Conservation (phyloP, 192 early-diverging fungal species). For the Entomortierella beljakovae region DNA sequence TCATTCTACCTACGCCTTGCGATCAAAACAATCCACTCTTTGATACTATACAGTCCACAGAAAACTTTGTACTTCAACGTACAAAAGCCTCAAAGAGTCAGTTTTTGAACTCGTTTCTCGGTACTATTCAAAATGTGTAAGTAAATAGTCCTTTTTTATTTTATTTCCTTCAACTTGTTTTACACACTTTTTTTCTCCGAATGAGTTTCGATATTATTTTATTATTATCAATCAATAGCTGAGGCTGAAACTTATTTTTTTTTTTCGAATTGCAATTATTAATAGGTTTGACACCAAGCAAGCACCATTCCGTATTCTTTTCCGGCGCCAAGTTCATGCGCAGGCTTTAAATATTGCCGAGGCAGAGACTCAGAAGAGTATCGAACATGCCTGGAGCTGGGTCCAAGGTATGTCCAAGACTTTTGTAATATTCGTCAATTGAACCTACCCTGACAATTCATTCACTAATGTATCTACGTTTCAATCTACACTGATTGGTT, state of each 20-base stretch:
- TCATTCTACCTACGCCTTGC: slow-evolving; percentile 64
- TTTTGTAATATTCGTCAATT: no score
- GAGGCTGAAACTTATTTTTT: not conserved
- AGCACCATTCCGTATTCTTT: slow-evolving; percentile 89
- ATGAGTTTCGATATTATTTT: not conserved
- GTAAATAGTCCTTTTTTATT: no score
- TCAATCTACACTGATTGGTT: not conserved
- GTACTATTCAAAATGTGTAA: slow-evolving; percentile 95
- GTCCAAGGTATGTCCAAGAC: slow-evolving; percentile 76
- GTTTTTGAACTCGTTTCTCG: slow-evolving; percentile 78
- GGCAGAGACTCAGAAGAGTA: slow-evolving; percentile 82
- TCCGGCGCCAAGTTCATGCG: slow-evolving; percentile 68
- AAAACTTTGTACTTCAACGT: slow-evolving; percentile 78
- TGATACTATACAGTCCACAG: slow-evolving; percentile 69
- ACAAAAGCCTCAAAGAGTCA: slow-evolving; percentile 68
- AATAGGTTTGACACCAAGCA: slow-evolving; percentile 90
- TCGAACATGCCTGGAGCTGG: slow-evolving; percentile 94
- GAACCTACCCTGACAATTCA: no score
- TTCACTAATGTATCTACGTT: no score
- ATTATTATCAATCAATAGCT: not conserved
- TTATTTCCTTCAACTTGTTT: not conserved
- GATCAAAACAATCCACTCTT: slow-evolving; percentile 75
- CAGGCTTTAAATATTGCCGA: slow-evolving; percentile 85
- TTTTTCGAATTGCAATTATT: not conserved
- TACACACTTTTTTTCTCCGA: slow-evolving; percentile 17